Evolutionary conservation across 352 stramenopile genomes (phyloP).

Genomic region (Globisporangium emineosum): DNA sequence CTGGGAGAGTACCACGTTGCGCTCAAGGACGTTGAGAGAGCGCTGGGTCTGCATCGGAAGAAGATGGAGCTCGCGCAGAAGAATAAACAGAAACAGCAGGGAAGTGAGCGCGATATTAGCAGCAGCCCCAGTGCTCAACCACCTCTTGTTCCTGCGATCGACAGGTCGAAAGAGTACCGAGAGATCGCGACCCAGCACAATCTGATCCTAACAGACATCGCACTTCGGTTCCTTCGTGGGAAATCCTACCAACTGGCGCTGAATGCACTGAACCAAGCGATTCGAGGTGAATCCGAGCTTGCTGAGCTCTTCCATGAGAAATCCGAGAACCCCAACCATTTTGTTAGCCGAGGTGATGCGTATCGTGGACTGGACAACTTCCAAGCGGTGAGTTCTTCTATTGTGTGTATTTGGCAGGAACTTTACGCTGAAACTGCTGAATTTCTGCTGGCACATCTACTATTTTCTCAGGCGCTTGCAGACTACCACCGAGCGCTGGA

Average conservation of each 20-base stretch:
- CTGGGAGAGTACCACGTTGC: slow-evolving; percentile 55
- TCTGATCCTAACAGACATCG: slow-evolving; percentile 76
- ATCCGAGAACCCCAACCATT: slow-evolving; percentile 49
- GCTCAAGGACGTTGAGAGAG: slow-evolving; percentile 59
- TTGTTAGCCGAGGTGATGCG: slow-evolving; percentile 67
- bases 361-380: slow-evolving; percentile 72
- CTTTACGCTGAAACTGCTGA: not conserved
- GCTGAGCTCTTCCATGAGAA: slow-evolving; percentile 41
- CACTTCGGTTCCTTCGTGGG: slow-evolving; percentile 44
- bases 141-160: slow-evolving; percentile 3
- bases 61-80: slow-evolving; percentile 19
- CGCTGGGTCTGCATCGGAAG: slow-evolving; percentile 43
- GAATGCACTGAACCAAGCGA: slow-evolving; percentile 80
- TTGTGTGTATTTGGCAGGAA: not conserved
- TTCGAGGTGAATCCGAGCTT: slow-evolving; percentile 52
- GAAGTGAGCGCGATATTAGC: not conserved
- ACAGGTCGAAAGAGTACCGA: slow-evolving; percentile 48
- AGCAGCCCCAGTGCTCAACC: not conserved
- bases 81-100: slow-evolving; percentile 5
- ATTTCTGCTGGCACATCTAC: not conserved
- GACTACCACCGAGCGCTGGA: slow-evolving; percentile 78
- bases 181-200: slow-evolving; percentile 71
- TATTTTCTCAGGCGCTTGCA: slow-evolving; percentile 44
- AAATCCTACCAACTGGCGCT: slow-evolving; percentile 70
- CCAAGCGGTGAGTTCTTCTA: slow-evolving; percentile 41